Evolutionary conservation across 306 rosid genomes (phyloP), one percentile per base, ranked within the genome.

Genomic region (Sophora flavescens): DNA sequence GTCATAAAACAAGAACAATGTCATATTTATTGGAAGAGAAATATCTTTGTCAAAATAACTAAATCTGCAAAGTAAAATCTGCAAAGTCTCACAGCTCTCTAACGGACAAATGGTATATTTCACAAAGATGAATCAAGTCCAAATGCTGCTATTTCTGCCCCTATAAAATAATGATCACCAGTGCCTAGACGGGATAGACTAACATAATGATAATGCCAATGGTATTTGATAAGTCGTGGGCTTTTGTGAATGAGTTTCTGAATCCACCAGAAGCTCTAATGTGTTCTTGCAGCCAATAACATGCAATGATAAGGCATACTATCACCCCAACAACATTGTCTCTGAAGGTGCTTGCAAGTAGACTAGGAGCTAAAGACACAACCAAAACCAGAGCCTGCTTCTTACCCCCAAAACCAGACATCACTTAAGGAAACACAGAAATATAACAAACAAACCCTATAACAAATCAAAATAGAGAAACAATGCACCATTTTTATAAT

Each of bases 221-320:
- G 5, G 92, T 85, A 76, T 95, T 95, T 4, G 98, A 90, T 14
- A 89, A 9, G 18, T 97, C 99, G 33, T 84, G 26, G 17, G 96
- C 86, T 80, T 48, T 87, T 6, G 97, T 87, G 91, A 95, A 95
- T 9, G 97, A 88, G 65, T 90, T 81, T 80, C 91, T 87, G 84
- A 92, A 95, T 45, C 99, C 99, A 42, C 99, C 99, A 16, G 97
- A 86, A 14, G 97, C 99, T 8, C 96, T 81, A 58, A 95, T 91
- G 84, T 95, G 99, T 77, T 92, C 99, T 84, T 95, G 99, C 75
- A 95, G 80, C 84, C 92, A 81, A 86, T 95, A 95, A 72, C 90
- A 80, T 1, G 96, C 96, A 63, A 95, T 91, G 65, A n/a, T 14
- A 4, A 95, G 87, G 63, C 97, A 90, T 68, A 95, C 85, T 9